Percentiles rank a stretch among this genome's conserved stretches.
These are phyloP conservation scores for Rhodotorula graminis DNA, from an alignment of 768 basidiomycete genomes.

Conservation along the genomic window DNA sequence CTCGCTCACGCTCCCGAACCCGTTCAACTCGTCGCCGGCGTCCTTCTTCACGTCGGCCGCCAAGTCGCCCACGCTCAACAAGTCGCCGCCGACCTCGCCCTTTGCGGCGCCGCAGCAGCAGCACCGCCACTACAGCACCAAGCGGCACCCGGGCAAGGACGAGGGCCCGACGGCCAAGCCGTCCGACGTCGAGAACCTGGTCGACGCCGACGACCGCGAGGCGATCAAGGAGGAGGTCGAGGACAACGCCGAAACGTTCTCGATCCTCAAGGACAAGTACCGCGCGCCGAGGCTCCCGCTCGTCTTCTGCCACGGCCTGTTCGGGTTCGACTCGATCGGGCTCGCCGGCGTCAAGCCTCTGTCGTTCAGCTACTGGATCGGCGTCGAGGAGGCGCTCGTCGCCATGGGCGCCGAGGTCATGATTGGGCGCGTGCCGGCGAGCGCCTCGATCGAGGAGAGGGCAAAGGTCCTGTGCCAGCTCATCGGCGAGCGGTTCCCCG, in stretches of 20 bases:
- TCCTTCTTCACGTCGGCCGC: neutral
- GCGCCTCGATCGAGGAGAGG: constrained; percentile 62
- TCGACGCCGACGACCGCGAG: constrained; percentile 16
- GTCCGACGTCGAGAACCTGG: constrained; percentile 16
- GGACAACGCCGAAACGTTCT: constrained; percentile 32
- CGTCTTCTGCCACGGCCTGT: constrained; percentile 90
- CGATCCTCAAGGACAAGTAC: constrained; percentile 46
- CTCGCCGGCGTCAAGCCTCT: constrained; percentile 68
- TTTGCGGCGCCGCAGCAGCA: neutral
- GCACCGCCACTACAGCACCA: neutral
- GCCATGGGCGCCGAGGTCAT: constrained; percentile 83
- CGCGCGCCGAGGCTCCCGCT: constrained; percentile 73
- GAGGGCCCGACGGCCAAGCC: constrained; percentile 5
- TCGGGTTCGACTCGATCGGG: constrained; percentile 77
- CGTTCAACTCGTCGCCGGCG: constrained; percentile 9
- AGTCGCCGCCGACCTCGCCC: neutral
- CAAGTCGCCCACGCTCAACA: neutral
- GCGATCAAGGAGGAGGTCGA: constrained; percentile 16
- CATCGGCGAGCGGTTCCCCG: constrained; percentile 74
- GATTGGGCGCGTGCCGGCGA: constrained; percentile 76
- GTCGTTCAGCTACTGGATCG: constrained; percentile 92
- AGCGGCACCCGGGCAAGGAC: neutral
- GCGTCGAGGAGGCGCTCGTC: constrained; percentile 87
- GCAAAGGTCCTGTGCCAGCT: constrained; percentile 81
- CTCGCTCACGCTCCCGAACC: constrained; percentile 27